These are phyloP conservation scores for Kurtzmaniella quercitrusa DNA, from an alignment of 1,139 yeast genomes.

Conservation along the genomic window DNA sequence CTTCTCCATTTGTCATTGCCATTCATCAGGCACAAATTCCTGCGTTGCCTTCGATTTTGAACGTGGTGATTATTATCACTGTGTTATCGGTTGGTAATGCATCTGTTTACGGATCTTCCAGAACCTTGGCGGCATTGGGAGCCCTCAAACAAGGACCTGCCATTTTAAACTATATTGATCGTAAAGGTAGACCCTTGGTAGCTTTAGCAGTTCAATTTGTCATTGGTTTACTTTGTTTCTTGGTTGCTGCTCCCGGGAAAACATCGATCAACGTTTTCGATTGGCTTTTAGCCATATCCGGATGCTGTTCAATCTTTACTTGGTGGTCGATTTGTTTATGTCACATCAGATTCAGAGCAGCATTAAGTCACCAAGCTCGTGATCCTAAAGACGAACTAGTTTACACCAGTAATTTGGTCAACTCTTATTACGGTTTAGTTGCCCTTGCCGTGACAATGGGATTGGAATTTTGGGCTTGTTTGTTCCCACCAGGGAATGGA, in stretches of 20 bases:
- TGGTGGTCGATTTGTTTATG: constrained; percentile 27
- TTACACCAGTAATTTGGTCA: constrained; percentile 20
- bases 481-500: constrained; percentile 32
- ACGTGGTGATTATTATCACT: constrained; percentile 28
- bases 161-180: constrained; percentile 27
- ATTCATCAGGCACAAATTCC: constrained; percentile 26
- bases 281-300: constrained; percentile 22
- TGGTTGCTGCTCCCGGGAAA: constrained; percentile 26
- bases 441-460: constrained; percentile 22
- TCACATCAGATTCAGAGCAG: constrained; percentile 29
- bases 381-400: constrained; percentile 29
- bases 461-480: constrained; percentile 38
- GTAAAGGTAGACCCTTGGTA: constrained; percentile 33
- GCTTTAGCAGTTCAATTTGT: constrained; percentile 21
- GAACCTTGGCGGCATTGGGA: constrained; percentile 32
- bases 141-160: constrained; percentile 31
- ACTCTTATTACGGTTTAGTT: constrained; percentile 30
- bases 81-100: constrained; percentile 33
- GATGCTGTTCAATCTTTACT: constrained; percentile 21
- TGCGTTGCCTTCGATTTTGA: constrained; percentile 30
- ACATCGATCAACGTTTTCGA: constrained; percentile 16
- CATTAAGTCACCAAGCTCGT: constrained; percentile 23
- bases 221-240: constrained; percentile 27
- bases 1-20: constrained; percentile 41
- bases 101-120: constrained; percentile 32